These are phyloP conservation scores for Penicillium concentricum DNA, from an alignment of 2,329 filamentous ascomycete species.

Conservation along the genomic window DNA sequence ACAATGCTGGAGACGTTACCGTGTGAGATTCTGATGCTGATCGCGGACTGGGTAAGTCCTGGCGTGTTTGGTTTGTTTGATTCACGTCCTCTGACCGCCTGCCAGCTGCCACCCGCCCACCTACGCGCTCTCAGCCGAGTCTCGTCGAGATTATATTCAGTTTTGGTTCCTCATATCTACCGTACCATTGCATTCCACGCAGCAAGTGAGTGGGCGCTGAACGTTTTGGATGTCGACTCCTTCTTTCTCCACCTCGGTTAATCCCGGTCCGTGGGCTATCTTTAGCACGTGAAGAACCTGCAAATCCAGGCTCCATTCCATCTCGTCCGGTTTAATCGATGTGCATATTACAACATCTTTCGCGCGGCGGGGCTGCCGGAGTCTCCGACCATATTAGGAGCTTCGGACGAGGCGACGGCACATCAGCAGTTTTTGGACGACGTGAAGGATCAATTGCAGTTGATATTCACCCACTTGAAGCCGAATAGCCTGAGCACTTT, in stretches of 20 bases:
- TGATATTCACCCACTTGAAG: neutral
- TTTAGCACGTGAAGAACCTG: neutral
- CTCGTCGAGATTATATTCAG: neutral
- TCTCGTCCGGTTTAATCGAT: neutral
- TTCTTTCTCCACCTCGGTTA: neutral
- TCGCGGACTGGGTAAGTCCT: neutral
- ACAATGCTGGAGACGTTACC: neutral
- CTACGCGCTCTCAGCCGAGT: neutral
- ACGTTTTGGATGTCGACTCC: conserved; percentile 1
- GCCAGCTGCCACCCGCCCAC: neutral
- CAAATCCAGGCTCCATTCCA: neutral
- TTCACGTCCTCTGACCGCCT: neutral
- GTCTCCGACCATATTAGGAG: neutral
- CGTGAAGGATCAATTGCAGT: neutral
- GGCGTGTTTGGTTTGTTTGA: neutral
- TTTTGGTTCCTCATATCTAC: neutral
- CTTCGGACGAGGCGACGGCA: too few species aligned
- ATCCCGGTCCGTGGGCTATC: neutral
- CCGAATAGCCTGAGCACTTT: conserved; percentile 5
- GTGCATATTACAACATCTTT: conserved; percentile 4
- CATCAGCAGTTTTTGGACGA: conserved; percentile 3
- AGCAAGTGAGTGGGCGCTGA: conserved; percentile 5
- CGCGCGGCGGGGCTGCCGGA: neutral
- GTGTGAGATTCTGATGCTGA: neutral
- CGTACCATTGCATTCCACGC: neutral